phyloP scores from a whole-genome alignment of 768 basidiomycete species.

The Pleurotus sapidus region DNA sequence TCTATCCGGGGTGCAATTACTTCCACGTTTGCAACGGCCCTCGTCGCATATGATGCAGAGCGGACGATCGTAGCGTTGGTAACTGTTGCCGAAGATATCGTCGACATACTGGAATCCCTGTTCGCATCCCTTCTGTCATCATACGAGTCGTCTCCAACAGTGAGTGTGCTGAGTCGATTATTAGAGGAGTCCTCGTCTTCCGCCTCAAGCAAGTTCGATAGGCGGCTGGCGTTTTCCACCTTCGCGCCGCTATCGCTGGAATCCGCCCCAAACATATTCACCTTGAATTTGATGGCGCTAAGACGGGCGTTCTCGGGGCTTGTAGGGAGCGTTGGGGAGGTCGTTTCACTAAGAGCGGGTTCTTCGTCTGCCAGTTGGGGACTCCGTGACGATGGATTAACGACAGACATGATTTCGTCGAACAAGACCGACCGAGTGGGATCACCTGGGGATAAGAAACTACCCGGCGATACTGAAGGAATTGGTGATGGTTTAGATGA shows the following conservation, averaged over 20 bases:
- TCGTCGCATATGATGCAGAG: constrained; percentile 44
- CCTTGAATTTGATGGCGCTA: constrained; percentile 1
- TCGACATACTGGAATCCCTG: constrained; percentile 44
- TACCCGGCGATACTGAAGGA: neutral
- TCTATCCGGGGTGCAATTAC: constrained; percentile 14
- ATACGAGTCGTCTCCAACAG: neutral
- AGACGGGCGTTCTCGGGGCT: constrained; percentile 9
- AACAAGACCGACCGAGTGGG: constrained; percentile 13
- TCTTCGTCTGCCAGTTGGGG: constrained; percentile 1
- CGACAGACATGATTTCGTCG: constrained; percentile 17
- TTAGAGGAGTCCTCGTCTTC: neutral
- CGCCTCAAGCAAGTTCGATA: neutral
- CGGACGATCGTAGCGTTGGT: constrained; percentile 38
- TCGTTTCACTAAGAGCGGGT: constrained; percentile 24
- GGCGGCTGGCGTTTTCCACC: neutral
- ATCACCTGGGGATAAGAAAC: neutral
- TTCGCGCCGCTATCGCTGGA: neutral
- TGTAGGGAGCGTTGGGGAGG: constrained; percentile 24
- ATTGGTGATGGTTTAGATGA: constrained; percentile 6
- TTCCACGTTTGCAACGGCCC: constrained; percentile 52
- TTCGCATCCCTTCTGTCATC: constrained; percentile 24
- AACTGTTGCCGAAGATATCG: constrained; percentile 42
- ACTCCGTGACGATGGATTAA: neutral
- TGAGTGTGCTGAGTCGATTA: constrained; percentile 4
- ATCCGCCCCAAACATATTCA: constrained; percentile 5